Evolutionary conservation across 2,329 filamentous ascomycete species (phyloP).

Genomic region (Tolypocladium capitatum): DNA sequence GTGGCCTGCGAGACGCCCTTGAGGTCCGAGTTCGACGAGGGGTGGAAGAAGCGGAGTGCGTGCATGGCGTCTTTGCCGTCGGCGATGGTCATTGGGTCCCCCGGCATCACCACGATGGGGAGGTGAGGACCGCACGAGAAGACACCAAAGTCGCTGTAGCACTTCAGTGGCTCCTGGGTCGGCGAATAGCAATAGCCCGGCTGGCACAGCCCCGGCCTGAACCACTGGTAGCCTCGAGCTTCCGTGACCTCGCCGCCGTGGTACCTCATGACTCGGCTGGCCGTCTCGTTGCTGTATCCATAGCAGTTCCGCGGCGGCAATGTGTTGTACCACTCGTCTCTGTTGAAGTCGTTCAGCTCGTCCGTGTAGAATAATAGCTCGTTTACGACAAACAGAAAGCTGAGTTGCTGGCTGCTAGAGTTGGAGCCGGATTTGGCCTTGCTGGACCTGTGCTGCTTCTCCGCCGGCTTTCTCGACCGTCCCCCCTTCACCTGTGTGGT

Average conservation of each 20-base stretch:
- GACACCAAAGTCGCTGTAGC: constrained; percentile 16
- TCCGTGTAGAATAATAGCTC: constrained; percentile 14
- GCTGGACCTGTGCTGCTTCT: background rate
- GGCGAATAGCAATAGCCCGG: background rate
- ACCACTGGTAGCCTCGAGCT: constrained; percentile 4
- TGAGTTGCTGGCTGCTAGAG: constrained; percentile 3
- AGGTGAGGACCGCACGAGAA: constrained; percentile 24
- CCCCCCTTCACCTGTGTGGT: background rate
- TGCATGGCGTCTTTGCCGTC: constrained; percentile 10
- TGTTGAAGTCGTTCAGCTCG: constrained; percentile 2
- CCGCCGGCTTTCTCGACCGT: background rate
- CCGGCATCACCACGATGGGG: constrained; percentile 18
- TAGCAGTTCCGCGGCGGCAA: constrained; percentile 14
- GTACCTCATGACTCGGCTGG: constrained; percentile 24
- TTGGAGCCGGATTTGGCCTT: constrained; percentile 1
- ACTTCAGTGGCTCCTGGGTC: background rate
- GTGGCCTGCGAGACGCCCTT: constrained; percentile 17
- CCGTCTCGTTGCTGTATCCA: constrained; percentile 13
- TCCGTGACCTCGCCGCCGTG: constrained; percentile 14
- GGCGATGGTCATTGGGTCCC: constrained; percentile 6
- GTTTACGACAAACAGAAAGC: constrained; percentile 27
- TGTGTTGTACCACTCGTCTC: constrained; percentile 14
- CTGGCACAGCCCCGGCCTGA: background rate
- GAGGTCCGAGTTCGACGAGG: background rate
- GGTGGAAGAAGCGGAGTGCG: constrained; percentile 16